phyloP scores from a whole-genome alignment of 257 asterid genomes.

The Hygrophila difformis region DNA sequence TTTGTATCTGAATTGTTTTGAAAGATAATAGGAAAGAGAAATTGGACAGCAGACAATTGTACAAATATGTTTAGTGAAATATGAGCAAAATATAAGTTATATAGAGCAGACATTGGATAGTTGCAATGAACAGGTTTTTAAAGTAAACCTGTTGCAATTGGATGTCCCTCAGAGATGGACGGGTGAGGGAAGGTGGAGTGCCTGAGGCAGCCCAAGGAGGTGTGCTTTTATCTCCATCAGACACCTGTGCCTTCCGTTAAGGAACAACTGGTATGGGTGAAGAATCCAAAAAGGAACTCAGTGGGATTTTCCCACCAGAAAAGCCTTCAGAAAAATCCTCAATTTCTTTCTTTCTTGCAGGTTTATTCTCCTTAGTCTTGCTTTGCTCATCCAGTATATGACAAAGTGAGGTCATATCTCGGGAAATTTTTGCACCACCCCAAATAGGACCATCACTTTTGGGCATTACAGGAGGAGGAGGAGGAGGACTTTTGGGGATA shows the following conservation, averaged over 20 bases:
- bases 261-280: conserved; percentile 59
- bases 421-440: conserved; percentile 75
- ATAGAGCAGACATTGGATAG: no score
- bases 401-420: conserved; percentile 66
- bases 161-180: conserved; percentile 90
- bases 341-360: conserved; percentile 27
- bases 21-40: no score
- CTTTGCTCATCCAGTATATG: conserved; percentile 85
- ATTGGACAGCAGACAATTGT: conserved; percentile 24
- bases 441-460: conserved; percentile 89
- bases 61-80: not conserved
- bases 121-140: no score
- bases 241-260: conserved; percentile 25
- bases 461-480: conserved; percentile 36
- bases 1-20: no score
- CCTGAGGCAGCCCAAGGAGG: conserved; percentile 94
- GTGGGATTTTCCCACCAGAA: conserved; percentile 34
- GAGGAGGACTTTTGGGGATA: conserved; percentile 36
- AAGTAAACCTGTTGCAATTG: conserved; percentile 78
- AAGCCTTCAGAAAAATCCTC: conserved; percentile 39
- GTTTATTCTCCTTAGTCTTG: conserved; percentile 37
- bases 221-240: conserved; percentile 68
- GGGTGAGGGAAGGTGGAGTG: conserved; percentile 73
- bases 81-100: no score
- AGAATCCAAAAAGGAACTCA: conserved; percentile 54